phyloP scores from a whole-genome alignment of 352 stramenopile species.

The Peronosclerospora sorghi region DNA sequence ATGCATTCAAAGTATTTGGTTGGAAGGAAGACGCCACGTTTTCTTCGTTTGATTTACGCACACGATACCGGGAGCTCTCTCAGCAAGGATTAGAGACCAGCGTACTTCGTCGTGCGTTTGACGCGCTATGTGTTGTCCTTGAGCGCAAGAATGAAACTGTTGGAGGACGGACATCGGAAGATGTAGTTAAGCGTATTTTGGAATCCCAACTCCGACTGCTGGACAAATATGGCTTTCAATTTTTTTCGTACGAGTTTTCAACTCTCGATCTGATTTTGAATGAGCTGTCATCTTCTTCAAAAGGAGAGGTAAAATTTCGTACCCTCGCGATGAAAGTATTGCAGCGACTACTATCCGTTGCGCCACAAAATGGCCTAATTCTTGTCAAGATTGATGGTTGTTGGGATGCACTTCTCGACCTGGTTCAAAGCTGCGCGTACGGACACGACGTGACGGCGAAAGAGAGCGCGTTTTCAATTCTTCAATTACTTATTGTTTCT shows the following conservation, averaged over 20 bases:
- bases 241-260: conserved; percentile 66
- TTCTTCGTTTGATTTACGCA: conserved; percentile 37
- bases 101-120: conserved; percentile 48
- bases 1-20: conserved; percentile 57
- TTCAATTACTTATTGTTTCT: conserved; percentile 36
- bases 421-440: conserved; percentile 33
- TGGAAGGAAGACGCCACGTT: conserved; percentile 41
- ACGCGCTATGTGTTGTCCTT: conserved; percentile 38
- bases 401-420: conserved; percentile 37
- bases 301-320: conserved; percentile 12
- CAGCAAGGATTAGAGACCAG: conserved; percentile 29
- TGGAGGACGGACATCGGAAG: conserved; percentile 43
- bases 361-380: conserved; percentile 38
- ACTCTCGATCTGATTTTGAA: conserved; percentile 47
- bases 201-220: conserved; percentile 51
- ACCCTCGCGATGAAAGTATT: conserved; percentile 28
- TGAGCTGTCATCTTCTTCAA: conserved; percentile 10
- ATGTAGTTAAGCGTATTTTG: conserved; percentile 64
- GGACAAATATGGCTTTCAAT: conserved; percentile 65
- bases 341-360: conserved; percentile 24
- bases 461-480: conserved; percentile 41
- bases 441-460: conserved; percentile 30
- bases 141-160: conserved; percentile 40
- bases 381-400: conserved; percentile 33
- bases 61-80: conserved; percentile 57